Percentiles rank a stretch among this genome's conserved stretches.
These are phyloP conservation scores for Hypoxylon sp. DNA, from an alignment of 2,329 filamentous ascomycete genomes.

Conservation along the genomic window DNA sequence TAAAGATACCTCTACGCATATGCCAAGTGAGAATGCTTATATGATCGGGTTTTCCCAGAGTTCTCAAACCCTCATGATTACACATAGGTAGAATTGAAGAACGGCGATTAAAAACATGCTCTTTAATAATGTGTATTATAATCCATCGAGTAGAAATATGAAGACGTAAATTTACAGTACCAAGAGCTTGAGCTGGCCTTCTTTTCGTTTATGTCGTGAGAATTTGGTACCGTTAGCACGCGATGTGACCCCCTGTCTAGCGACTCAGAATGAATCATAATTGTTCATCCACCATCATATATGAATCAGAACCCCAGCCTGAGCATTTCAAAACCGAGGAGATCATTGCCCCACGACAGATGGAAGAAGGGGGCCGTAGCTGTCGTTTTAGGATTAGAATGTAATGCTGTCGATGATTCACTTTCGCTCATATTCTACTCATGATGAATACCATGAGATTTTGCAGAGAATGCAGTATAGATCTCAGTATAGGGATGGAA, in stretches of 20 bases:
- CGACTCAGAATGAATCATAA: conserved; percentile 33
- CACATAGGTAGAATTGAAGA: background rate
- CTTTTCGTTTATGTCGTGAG: background rate
- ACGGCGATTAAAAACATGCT: background rate
- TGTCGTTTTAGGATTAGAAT: background rate
- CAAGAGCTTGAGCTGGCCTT: background rate
- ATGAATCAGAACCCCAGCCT: conserved; percentile 18
- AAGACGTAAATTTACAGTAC: background rate
- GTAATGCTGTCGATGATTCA: conserved; percentile 31
- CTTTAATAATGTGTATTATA: background rate
- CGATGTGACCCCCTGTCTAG: conserved; percentile 2
- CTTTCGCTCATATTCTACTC: conserved; percentile 32
- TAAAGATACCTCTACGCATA: background rate
- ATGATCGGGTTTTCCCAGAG: background rate
- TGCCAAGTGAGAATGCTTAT: background rate
- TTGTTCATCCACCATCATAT: conserved; percentile 27
- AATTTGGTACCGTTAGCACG: background rate
- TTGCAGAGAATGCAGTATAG: background rate
- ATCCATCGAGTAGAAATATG: background rate
- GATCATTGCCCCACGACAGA: background rate
- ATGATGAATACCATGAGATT: conserved; percentile 19
- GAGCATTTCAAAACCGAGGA: background rate
- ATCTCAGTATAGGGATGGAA: background rate
- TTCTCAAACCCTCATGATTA: background rate
- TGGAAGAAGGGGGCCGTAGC: background rate